These are phyloP conservation scores for Diaporthe citrichinensis DNA, from an alignment of 2,329 filamentous ascomycete genomes.

Conservation along the genomic window DNA sequence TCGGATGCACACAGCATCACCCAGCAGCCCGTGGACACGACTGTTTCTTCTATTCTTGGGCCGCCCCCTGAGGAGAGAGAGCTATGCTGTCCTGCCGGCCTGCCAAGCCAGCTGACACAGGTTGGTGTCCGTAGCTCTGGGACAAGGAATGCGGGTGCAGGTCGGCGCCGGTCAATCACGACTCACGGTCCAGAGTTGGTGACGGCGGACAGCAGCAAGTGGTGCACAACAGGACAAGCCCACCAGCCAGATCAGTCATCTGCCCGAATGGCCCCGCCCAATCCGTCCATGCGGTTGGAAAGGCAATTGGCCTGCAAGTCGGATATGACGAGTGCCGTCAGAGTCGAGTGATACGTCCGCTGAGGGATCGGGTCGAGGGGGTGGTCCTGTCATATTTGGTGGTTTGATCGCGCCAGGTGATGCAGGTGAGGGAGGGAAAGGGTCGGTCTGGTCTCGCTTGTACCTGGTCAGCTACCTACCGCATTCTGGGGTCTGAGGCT, in stretches of 20 bases:
- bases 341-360: constrained; percentile 13
- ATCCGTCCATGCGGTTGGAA: background rate
- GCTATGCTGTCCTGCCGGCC: background rate
- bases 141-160: constrained; percentile 11
- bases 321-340: constrained; percentile 6
- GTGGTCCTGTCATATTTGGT: constrained; percentile 16
- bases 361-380: background rate
- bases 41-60: constrained; percentile 25
- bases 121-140: constrained; percentile 11
- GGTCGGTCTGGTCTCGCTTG: background rate
- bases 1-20: background rate
- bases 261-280: constrained; percentile 4
- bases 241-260: constrained; percentile 5
- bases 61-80: background rate
- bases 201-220: constrained; percentile 12
- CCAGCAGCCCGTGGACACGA: constrained; percentile 1
- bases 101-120: constrained; percentile 28
- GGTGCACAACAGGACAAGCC: constrained; percentile 6
- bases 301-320: background rate
- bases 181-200: constrained; percentile 5
- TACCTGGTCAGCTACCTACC: background rate
- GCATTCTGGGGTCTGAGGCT: constrained; percentile 6
- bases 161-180: constrained; percentile 16
- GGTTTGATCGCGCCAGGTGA: background rate
- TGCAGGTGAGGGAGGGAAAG: constrained; percentile 9